phyloP scores from a whole-genome alignment of 2,329 filamentous ascomycete species.

The Fusarium papillatum region DNA sequence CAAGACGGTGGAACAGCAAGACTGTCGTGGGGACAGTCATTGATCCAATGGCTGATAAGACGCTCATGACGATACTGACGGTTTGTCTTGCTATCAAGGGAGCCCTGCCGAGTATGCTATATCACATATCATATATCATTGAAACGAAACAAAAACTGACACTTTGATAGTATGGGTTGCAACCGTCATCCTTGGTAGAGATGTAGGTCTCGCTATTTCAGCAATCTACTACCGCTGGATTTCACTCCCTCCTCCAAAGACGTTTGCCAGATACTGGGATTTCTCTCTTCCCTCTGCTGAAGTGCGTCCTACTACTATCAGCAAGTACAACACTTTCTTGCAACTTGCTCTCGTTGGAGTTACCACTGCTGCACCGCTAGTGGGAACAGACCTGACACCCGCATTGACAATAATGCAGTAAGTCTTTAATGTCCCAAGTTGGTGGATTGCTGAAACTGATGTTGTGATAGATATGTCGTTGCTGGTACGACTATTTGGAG shows the following conservation, averaged over 20 bases:
- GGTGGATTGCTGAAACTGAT: neutral
- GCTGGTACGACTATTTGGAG: conserved; percentile 94
- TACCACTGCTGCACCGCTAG: conserved; percentile 84
- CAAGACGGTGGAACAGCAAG: conserved; percentile 86
- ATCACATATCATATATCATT: neutral
- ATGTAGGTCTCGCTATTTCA: conserved; percentile 84
- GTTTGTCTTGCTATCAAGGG: conserved; percentile 88
- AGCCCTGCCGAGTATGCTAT: conserved; percentile 77
- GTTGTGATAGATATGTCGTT: conserved; percentile 77
- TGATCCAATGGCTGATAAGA: conserved; percentile 97
- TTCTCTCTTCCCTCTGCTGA: conserved; percentile 92
- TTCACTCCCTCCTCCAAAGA: conserved; percentile 93
- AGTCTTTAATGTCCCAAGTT: conserved; percentile 49
- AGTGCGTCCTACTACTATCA: conserved; percentile 86
- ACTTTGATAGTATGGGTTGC: conserved; percentile 80
- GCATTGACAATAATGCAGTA: conserved; percentile 75
- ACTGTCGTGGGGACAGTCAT: conserved; percentile 96
- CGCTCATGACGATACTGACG: conserved; percentile 93
- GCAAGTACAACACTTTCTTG: conserved; percentile 94
- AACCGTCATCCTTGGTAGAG: conserved; percentile 89
- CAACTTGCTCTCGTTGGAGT: conserved; percentile 90
- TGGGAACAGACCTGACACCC: conserved; percentile 69
- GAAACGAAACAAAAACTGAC: neutral
- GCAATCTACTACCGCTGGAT: conserved; percentile 98
- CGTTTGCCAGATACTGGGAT: conserved; percentile 94